Base-by-base conservation (phyloP, 1,139 yeast genomes). In the Geotrichum klebahnii region DNA sequence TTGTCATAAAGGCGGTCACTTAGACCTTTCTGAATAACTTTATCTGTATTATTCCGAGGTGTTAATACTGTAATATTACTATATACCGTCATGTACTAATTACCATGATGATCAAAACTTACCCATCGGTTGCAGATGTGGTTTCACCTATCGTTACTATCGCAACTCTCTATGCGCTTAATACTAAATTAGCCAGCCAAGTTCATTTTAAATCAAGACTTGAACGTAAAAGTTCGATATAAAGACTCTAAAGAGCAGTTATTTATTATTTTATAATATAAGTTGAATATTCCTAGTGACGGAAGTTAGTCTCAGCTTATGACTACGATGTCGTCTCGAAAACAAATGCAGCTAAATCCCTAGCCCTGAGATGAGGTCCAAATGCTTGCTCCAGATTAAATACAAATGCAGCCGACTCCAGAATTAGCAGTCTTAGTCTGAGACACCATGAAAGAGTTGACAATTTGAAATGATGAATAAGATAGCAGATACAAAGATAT, bases 1-100 rank as follows among this genome's bases (percentile, higher is more conserved):
- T 89, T 90, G 62, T 94, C 98, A 65, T 92, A 92, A 43, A 92
- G 80, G 54, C 95, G 82, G 67, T 94, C 96, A 58, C 85, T 81
- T 47, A 92, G 77, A 44, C 96, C 97, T 66, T 87, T 84, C 57
- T 81, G 77, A 52, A 89, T 79, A 24, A 86, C 77, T 59, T 81
- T 79, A 56, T 90, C 97, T 74, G 32, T 10, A 49, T 12, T 9
- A 37, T 23, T n/a, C 29, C 9, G 6, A 6, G 29, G 6, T 26
- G 29, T 26, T 26, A 26, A 26, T 26, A 26, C 10, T 26, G 29
- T 10, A 26, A 26, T 6, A 8, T 26, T 10, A 10, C 29, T 6
- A 26, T 8, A 26, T 8, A 26, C 29, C 29, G 6, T 8, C 9
- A 10, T 8, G 6, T 26, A 8, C 29, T 26, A 26, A 26, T 26